Conservation (phyloP, 805 yeast genomes). For the Myxozyma neotropica region DNA sequence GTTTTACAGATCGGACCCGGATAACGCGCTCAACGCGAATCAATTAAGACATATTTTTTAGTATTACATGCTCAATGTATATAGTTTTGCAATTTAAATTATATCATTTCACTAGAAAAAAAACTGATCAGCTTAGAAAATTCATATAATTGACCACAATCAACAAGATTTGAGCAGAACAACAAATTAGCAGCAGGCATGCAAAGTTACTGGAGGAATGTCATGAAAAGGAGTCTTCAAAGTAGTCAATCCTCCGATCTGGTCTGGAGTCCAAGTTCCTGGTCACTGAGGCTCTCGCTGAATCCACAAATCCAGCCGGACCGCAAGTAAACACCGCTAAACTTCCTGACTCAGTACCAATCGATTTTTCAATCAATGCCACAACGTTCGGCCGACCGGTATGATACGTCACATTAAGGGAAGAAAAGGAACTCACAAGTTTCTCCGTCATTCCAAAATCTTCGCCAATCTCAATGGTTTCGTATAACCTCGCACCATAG, state of each 20-base stretch:
- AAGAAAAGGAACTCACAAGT: neutral
- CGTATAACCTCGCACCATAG: constrained; percentile 2
- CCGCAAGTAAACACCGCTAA: constrained; percentile 64
- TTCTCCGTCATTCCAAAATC: constrained; percentile 1
- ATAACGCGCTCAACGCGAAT: constrained; percentile 3
- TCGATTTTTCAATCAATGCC: constrained; percentile 41
- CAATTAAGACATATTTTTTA: neutral
- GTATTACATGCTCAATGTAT: neutral
- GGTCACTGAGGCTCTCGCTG: constrained; percentile 53
- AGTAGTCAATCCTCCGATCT: constrained; percentile 62
- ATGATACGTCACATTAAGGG: constrained; percentile 17
- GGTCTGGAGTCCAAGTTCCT: constrained; percentile 45
- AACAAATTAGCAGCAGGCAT: too few species aligned
- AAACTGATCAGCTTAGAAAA: neutral
- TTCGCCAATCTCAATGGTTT: constrained; percentile 10
- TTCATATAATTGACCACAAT: neutral
- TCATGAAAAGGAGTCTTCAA: constrained; percentile 76
- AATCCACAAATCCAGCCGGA: constrained; percentile 61
- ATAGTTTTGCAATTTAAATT: neutral
- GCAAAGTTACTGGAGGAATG: too few species aligned
- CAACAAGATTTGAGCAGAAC: neutral
- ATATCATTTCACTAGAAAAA: too few species aligned
- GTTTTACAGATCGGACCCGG: constrained; percentile 26
- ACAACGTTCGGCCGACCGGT: constrained; percentile 51
- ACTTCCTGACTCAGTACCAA: constrained; percentile 46